A percentile compares a stretch with the other conserved stretches of the same genome.
phyloP scores from a whole-genome alignment of 352 stramenopile genomes.

The Phytophthora fragariaefolia region DNA sequence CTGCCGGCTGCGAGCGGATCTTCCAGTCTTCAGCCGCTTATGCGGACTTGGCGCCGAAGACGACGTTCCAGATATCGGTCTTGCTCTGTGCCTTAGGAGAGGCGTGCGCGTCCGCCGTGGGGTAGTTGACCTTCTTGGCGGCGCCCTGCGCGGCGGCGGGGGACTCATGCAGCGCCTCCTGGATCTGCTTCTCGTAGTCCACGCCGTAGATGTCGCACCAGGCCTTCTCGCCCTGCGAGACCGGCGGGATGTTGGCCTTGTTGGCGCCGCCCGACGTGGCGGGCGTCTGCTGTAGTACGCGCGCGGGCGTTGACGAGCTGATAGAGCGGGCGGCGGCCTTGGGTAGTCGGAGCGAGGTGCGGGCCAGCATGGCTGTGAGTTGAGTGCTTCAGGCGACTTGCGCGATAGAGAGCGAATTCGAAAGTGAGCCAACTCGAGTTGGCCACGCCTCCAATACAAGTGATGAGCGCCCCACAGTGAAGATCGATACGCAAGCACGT shows the following conservation, averaged over 20 bases:
- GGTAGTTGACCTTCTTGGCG: constrained; percentile 40
- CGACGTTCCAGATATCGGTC: constrained; percentile 60
- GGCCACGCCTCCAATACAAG: constrained; percentile 14
- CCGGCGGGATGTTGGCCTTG: constrained; percentile 25
- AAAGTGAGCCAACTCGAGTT: constrained; percentile 30
- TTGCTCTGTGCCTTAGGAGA: constrained; percentile 36
- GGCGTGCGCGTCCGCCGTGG: constrained; percentile 6
- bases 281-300: constrained; percentile 47
- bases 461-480: constrained; percentile 18
- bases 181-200: constrained; percentile 74
- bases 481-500: constrained; percentile 19
- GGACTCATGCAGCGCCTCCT: constrained; percentile 63
- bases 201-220: constrained; percentile 84
- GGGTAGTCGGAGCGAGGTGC: constrained; percentile 34
- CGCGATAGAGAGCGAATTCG: constrained; percentile 19
- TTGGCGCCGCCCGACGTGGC: constrained; percentile 13
- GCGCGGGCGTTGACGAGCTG: constrained; percentile 37
- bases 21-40: constrained; percentile 11
- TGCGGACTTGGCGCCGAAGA: constrained; percentile 45
- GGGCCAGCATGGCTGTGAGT: constrained; percentile 39
- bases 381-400: background rate
- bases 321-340: constrained; percentile 39
- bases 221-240: constrained; percentile 63
- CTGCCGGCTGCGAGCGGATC: background rate
- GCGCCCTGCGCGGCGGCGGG: constrained; percentile 26